Base-by-base conservation (phyloP, 768 basidiomycete genomes). In the Podaxis rugospora region DNA sequence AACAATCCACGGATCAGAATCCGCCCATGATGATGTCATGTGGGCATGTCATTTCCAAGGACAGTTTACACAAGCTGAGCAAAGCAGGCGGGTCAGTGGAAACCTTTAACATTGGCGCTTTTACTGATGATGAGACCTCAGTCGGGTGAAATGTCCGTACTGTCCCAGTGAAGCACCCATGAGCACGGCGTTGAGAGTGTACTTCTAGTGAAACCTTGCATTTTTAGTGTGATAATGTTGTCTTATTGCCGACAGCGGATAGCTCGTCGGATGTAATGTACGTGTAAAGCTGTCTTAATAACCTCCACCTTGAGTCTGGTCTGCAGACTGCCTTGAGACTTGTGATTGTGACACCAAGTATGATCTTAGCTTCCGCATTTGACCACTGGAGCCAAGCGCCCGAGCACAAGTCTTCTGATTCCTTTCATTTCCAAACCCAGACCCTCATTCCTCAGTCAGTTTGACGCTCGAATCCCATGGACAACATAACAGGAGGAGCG, bases 1-100 rank as follows among this genome's bases (percentile, higher is more conserved):
- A 98, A 68, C 96, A 97, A 74, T 88, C 94, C 23, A 95, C 92
- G 3, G 90, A 93, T 55, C 73, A 81, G 61, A 99, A 99, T 71
- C 97, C 95, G 7, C 96, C 97, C 0, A 97, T 97, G 93, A 95
- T 98, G 91, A 89, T 99, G 81, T 76, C 78, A 3, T 98, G 97
- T 70, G 97, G 96, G 1, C 97, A 99, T 74, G 95, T 97, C 39
- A 88, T 99, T 49, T 89, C 93, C 1, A 90, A 90, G 70, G 96
- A 98, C 68, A 96, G 92, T 71, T 75, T 98, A 64, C 85, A 86
- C 64, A 93, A 95, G 71, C 77, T 99, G 50, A 89, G 90, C 70
- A 98, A 96, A 76, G 82, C 88, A 32, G 89, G 87, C 67, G 74
- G 78, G 96, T 88, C 57, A 57, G 72, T 68, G 51, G 23, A 32